phyloP scores from a whole-genome alignment of 148 eudicot species.

The Arctostaphylos glauca region DNA sequence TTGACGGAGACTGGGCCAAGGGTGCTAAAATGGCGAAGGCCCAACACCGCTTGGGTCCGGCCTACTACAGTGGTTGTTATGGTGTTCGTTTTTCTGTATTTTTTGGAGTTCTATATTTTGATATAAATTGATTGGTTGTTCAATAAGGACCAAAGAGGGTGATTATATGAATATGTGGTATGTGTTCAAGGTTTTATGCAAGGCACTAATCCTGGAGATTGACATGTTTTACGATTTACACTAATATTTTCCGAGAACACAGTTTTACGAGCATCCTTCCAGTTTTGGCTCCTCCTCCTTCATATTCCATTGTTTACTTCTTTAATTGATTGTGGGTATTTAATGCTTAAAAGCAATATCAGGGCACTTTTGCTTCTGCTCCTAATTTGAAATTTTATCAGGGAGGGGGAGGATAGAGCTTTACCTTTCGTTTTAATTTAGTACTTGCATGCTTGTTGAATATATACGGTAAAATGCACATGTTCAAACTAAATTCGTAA shows the following conservation, averaged over 20 bases:
- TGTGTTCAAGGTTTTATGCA: not conserved
- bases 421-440: not conserved
- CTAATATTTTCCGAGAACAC: not conserved
- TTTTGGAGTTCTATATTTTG: not conserved
- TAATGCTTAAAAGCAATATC: not conserved
- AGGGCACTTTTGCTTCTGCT: not conserved
- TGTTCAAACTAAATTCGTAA: not conserved
- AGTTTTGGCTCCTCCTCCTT: not conserved
- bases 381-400: not conserved
- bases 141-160: not conserved
- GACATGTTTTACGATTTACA: not conserved
- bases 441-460: not conserved
- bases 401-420: not conserved
- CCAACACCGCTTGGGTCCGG: no score
- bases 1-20: no score
- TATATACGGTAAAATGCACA: not conserved
- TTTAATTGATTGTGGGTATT: not conserved
- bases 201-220: not conserved
- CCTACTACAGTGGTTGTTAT: not conserved
- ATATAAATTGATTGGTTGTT: not conserved
- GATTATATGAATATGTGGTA: not conserved
- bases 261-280: not conserved
- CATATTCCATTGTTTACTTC: not conserved
- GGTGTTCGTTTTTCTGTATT: not conserved
- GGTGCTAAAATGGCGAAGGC: no score